These are phyloP conservation scores for Talaromyces islandicus DNA, from an alignment of 2,329 filamentous ascomycete species.

Conservation along the genomic window DNA sequence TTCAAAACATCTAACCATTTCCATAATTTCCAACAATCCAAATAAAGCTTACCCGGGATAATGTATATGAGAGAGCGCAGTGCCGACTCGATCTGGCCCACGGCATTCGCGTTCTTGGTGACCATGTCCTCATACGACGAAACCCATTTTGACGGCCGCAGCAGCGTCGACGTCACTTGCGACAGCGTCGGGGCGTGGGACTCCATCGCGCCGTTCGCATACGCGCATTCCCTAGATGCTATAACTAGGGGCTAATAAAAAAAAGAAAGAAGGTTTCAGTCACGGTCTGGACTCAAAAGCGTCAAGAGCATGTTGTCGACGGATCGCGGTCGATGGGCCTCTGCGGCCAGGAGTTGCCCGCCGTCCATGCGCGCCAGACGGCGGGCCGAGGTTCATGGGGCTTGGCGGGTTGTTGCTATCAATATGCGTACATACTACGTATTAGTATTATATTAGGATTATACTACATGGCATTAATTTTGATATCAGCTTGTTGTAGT, in stretches of 20 bases:
- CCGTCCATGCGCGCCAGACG: neutral
- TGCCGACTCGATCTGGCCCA: constrained; percentile 91
- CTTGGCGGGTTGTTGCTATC: no score
- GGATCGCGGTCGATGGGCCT: neutral
- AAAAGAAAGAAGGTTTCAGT: neutral
- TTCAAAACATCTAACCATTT: no score
- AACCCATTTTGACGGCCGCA: constrained; percentile 35
- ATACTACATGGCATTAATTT: no score
- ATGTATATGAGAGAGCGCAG: constrained; percentile 92
- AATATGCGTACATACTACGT: no score
- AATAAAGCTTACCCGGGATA: constrained; percentile 59
- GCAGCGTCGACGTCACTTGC: constrained; percentile 23
- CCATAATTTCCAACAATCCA: neutral
- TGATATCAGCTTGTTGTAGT: neutral
- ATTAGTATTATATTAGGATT: no score
- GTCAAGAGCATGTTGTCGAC: neutral
- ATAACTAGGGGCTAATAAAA: neutral
- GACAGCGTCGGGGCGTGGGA: constrained; percentile 22
- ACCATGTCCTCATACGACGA: constrained; percentile 64
- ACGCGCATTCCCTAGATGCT: neutral
- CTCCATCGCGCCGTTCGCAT: constrained; percentile 21
- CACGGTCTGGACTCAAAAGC: neutral
- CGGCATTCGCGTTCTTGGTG: constrained; percentile 86
- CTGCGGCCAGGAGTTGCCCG: neutral
- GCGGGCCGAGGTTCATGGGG: constrained; percentile 3